Evolutionary conservation across 352 stramenopile genomes (phyloP).

Genomic region (Proteromonas lacertae): DNA sequence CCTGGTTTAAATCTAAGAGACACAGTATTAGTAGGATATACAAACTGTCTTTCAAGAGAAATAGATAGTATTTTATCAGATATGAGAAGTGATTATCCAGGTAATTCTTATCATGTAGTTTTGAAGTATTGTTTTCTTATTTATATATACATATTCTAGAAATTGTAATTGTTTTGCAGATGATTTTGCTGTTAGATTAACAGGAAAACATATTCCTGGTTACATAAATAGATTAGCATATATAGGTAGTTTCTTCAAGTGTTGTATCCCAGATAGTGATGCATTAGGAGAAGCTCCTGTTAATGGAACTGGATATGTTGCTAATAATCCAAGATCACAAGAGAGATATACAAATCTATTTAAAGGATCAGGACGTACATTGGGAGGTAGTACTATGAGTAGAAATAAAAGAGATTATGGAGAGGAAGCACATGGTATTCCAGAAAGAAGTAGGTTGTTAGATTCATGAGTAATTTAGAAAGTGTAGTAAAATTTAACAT

Average conservation of each 20-base stretch:
- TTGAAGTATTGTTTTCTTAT: too few relatives aligned
- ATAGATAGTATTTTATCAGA: constrained; percentile 20
- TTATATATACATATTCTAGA: too few relatives aligned
- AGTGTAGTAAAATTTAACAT: too few relatives aligned
- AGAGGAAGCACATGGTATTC: too few relatives aligned
- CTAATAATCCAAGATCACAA: too few relatives aligned
- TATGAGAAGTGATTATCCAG: constrained; percentile 23
- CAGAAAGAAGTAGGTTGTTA: too few relatives aligned
- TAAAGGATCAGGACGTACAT: too few relatives aligned
- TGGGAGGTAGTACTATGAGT: too few relatives aligned
- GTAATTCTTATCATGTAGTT: constrained; percentile 7
- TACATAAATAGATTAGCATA: constrained; percentile 36
- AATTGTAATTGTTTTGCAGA: constrained; percentile 56
- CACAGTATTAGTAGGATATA: constrained; percentile 1
- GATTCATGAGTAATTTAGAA: too few relatives aligned
- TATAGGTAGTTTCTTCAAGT: constrained; percentile 1
- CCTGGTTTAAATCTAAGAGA: constrained; percentile 3
- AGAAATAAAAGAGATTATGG: too few relatives aligned
- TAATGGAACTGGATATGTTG: too few relatives aligned
- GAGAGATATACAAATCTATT: too few relatives aligned
- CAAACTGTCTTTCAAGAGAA: constrained; percentile 5
- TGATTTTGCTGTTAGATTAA: constrained; percentile 17
- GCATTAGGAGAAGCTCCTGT: not conserved
- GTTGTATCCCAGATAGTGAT: not conserved
- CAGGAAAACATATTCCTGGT: constrained; percentile 25